Evolutionary conservation across 2,329 filamentous ascomycete genomes (phyloP).

Genomic region (Apiospora saccharicola): DNA sequence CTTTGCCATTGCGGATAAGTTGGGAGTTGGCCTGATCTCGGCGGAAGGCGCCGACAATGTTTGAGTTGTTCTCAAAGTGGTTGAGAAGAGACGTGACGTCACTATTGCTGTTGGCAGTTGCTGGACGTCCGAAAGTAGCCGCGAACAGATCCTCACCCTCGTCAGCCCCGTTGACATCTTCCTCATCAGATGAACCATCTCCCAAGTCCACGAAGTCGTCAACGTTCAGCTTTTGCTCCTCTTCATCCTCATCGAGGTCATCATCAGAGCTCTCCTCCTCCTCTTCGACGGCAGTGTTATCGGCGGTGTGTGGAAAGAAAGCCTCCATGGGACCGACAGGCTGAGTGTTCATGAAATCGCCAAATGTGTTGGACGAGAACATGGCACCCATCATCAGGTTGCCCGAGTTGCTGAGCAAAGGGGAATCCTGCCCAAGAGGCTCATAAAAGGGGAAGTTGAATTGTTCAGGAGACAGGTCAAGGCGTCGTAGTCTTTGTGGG

Average conservation of each 20-base stretch:
- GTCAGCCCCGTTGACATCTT: constrained; percentile 54
- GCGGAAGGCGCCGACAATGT: constrained; percentile 81
- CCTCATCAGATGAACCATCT: constrained; percentile 65
- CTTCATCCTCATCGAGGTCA: constrained; percentile 69
- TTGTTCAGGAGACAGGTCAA: constrained; percentile 63
- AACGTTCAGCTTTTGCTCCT: constrained; percentile 69
- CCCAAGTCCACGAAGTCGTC: constrained; percentile 77
- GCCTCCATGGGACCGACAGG: constrained; percentile 78
- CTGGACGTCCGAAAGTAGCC: constrained; percentile 60
- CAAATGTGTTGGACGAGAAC: constrained; percentile 63
- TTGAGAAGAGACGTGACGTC: constrained; percentile 65
- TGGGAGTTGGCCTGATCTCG: constrained; percentile 70
- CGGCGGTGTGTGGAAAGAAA: constrained; percentile 64
- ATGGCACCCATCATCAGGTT: constrained; percentile 84
- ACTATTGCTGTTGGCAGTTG: constrained; percentile 54
- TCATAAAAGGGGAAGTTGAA: constrained; percentile 57
- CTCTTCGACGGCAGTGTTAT: constrained; percentile 44
- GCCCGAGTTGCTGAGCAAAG: constrained; percentile 71
- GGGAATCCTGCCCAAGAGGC: constrained; percentile 51
- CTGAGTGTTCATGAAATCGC: constrained; percentile 66
- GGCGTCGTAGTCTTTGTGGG: constrained; percentile 53
- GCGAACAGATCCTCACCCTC: constrained; percentile 55
- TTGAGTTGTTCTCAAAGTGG: constrained; percentile 70
- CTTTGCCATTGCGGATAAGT: constrained; percentile 66
- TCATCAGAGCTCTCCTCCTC: constrained; percentile 49